Conservation (phyloP, 352 stramenopile genomes). For the Sclerospora graminicola region DNA sequence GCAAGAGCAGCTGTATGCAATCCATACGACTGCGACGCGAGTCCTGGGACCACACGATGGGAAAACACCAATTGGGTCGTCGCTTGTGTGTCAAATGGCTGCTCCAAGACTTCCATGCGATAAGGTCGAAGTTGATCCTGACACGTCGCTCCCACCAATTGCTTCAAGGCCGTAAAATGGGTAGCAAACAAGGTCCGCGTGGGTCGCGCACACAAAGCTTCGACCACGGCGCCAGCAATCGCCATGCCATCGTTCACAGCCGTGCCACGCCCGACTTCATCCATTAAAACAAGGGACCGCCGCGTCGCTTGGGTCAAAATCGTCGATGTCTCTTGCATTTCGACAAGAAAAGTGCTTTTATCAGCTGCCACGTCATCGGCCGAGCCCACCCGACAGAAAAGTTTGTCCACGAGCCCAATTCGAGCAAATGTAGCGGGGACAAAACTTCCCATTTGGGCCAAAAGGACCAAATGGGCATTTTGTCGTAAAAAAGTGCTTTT, state of each 20-base stretch:
- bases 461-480: slow-evolving; percentile 60
- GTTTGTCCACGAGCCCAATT: slow-evolving; percentile 63
- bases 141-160: slow-evolving; percentile 26
- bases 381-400: slow-evolving; percentile 77
- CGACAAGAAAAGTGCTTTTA: slow-evolving; percentile 81
- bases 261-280: slow-evolving; percentile 80
- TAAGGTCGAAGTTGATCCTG: slow-evolving; percentile 35
- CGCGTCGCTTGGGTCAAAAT: slow-evolving; percentile 63
- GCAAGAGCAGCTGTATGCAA: slow-evolving; percentile 67
- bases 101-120: slow-evolving; percentile 61
- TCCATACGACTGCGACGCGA: slow-evolving; percentile 66
- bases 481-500: slow-evolving; percentile 83
- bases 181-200: slow-evolving; percentile 73
- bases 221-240: slow-evolving; percentile 70
- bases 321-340: slow-evolving; percentile 81
- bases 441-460: slow-evolving; percentile 78
- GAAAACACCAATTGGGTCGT: slow-evolving; percentile 59
- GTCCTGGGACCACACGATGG: slow-evolving; percentile 57
- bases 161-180: slow-evolving; percentile 65
- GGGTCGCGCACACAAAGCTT: slow-evolving; percentile 46
- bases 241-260: slow-evolving; percentile 66
- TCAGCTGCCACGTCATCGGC: slow-evolving; percentile 71
- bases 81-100: slow-evolving; percentile 8
- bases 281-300: slow-evolving; percentile 81
- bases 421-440: slow-evolving; percentile 64